Percentiles rank a stretch among this genome's conserved stretches.
phyloP scores from a whole-genome alignment of 805 yeast genomes.

The Pichia nanzhaoensis region DNA sequence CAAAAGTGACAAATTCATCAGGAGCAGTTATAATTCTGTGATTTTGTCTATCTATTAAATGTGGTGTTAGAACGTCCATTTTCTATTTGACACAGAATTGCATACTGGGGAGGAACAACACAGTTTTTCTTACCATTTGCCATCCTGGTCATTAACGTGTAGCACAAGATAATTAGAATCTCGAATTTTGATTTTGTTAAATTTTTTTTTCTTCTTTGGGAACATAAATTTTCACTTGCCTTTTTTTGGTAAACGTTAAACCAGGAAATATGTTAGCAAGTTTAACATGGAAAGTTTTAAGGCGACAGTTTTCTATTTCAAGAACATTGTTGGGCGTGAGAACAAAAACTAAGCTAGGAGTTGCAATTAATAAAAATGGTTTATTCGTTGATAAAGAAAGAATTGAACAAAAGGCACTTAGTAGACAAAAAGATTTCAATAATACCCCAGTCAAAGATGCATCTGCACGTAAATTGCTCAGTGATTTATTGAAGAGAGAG shows the following conservation, averaged over 20 bases:
- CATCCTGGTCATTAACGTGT: too few species aligned
- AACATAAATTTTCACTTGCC: too few species aligned
- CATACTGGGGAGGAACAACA: too few species aligned
- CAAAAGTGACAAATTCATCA: not conserved
- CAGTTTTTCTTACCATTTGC: too few species aligned
- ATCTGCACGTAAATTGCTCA: slow-evolving; percentile 25
- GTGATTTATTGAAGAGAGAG: slow-evolving; percentile 16
- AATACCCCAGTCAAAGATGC: slow-evolving; percentile 20
- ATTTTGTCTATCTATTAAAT: not conserved
- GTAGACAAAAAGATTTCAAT: slow-evolving; percentile 18
- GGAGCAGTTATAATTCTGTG: not conserved
- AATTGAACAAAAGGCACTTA: slow-evolving; percentile 5
- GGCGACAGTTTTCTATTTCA: slow-evolving; percentile 1
- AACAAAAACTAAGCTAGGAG: slow-evolving; percentile 12
- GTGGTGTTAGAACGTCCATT: not conserved
- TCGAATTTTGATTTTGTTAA: not conserved
- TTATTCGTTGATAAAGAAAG: not conserved
- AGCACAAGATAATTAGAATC: not conserved
- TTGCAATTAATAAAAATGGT: slow-evolving; percentile 11
- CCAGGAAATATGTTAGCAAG: too few species aligned
- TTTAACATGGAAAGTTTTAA: not conserved
- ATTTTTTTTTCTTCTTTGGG: not conserved
- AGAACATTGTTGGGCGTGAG: not conserved
- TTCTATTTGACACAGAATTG: too few species aligned
- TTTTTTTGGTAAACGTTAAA: too few species aligned